Conservation (phyloP, 805 yeast species). For the Kluyveromyces dobzhanskii region DNA sequence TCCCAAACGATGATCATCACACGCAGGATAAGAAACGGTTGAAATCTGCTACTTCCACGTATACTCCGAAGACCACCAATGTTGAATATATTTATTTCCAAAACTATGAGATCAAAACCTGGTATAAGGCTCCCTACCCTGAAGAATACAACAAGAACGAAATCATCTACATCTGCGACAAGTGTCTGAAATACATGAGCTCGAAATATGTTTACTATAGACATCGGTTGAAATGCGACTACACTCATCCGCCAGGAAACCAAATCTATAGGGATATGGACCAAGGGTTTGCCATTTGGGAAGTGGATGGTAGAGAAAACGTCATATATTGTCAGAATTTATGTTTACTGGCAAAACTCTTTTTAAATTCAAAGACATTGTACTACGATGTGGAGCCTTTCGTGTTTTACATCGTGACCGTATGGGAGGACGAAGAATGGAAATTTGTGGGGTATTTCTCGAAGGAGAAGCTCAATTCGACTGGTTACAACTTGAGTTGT, state of each 20-base stretch:
- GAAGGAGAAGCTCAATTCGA: conserved; percentile 66
- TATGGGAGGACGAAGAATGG: conserved; percentile 43
- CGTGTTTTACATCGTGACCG: conserved; percentile 77
- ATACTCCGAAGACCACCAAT: conserved; percentile 29
- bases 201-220: conserved; percentile 59
- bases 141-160: conserved; percentile 62
- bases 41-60: conserved; percentile 12
- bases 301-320: conserved; percentile 84
- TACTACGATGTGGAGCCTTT: conserved; percentile 96
- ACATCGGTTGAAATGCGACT: conserved; percentile 67
- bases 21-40: conserved; percentile 8
- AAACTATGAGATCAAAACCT: conserved; percentile 68
- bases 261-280: conserved; percentile 71
- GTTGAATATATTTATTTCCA: conserved; percentile 64
- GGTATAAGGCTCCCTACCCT: conserved; percentile 93
- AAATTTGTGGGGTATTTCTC: conserved; percentile 93
- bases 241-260: conserved; percentile 78
- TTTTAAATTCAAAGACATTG: conserved; percentile 82
- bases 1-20: conserved; percentile 17
- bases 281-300: conserved; percentile 59
- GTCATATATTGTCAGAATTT: conserved; percentile 80
- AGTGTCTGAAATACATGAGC: conserved; percentile 71
- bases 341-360: conserved; percentile 82
- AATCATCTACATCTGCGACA: conserved; percentile 70
- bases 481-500: conserved; percentile 82